These are phyloP conservation scores for Cyamopsis tetragonoloba DNA, from an alignment of 306 rosid genomes.

Conservation along the genomic window DNA sequence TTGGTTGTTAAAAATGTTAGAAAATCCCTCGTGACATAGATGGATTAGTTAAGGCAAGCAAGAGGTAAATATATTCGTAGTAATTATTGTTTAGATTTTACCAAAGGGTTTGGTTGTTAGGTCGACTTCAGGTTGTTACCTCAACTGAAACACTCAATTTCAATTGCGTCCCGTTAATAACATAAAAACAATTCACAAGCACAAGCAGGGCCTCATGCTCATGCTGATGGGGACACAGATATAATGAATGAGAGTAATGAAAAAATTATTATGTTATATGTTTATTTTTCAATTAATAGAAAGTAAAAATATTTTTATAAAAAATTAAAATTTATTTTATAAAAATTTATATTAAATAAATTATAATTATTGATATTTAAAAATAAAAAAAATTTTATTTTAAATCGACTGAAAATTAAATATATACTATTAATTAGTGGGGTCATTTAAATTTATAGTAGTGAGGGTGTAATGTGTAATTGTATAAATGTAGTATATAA, in stretches of 20 bases:
- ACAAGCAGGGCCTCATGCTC: conserved; percentile 14
- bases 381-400: too few species aligned
- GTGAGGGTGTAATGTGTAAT: conserved; percentile 2
- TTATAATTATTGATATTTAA: too few species aligned
- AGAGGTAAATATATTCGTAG: neutral
- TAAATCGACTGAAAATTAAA: too few species aligned
- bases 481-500: neutral
- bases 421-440: too few species aligned
- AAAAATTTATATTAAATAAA: too few species aligned
- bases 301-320: too few species aligned
- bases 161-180: neutral
- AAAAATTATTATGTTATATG: neutral
- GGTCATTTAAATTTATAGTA: conserved; percentile 27
- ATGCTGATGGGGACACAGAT: conserved; percentile 14
- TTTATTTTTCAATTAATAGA: too few species aligned
- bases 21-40: too few species aligned
- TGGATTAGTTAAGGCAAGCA: neutral
- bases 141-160: conserved; percentile 27
- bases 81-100: conserved; percentile 13
- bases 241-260: neutral
- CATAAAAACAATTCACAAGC: neutral
- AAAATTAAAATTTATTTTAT: too few species aligned
- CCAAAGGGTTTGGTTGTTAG: conserved; percentile 31
- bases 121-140: conserved; percentile 60
- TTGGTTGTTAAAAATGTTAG: too few species aligned